These are phyloP conservation scores for Nephelium lappaceum DNA, from an alignment of 345 rosid species.

Conservation along the genomic window DNA sequence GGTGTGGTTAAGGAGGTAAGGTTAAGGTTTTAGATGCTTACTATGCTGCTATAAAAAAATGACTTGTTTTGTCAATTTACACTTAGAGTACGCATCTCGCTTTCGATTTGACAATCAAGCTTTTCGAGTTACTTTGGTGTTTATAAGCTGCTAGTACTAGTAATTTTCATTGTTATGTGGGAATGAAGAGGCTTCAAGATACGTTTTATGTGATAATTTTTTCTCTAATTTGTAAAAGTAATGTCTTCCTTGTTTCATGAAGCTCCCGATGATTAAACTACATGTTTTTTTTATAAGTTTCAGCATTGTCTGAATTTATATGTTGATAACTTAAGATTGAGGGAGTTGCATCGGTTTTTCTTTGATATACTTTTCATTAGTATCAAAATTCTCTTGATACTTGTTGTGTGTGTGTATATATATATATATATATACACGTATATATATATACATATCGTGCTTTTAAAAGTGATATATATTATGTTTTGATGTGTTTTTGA, in stretches of 20 bases:
- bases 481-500: too few species aligned
- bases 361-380: background rate
- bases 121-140: too few species aligned
- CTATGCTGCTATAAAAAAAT: background rate
- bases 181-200: too few species aligned
- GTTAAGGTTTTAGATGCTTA: background rate
- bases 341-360: constrained; percentile 8
- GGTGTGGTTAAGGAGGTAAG: background rate
- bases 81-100: background rate
- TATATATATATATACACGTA: too few species aligned
- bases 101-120: too few species aligned
- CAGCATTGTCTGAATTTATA: constrained; percentile 28
- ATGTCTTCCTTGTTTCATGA: background rate
- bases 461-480: too few species aligned
- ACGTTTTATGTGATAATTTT: too few species aligned
- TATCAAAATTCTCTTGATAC: background rate
- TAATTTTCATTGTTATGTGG: too few species aligned
- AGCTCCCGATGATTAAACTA: constrained; percentile 22
- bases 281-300: constrained; percentile 14
- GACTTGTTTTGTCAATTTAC: too few species aligned
- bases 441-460: background rate
- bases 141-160: too few species aligned
- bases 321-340: constrained; percentile 23
- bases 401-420: too few species aligned
- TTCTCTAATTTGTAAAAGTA: too few species aligned